Evolutionary conservation across 257 asterid species (phyloP), one percentile per base, ranked within the genome.

Genomic region (Fraxinus quadrangulata): DNA sequence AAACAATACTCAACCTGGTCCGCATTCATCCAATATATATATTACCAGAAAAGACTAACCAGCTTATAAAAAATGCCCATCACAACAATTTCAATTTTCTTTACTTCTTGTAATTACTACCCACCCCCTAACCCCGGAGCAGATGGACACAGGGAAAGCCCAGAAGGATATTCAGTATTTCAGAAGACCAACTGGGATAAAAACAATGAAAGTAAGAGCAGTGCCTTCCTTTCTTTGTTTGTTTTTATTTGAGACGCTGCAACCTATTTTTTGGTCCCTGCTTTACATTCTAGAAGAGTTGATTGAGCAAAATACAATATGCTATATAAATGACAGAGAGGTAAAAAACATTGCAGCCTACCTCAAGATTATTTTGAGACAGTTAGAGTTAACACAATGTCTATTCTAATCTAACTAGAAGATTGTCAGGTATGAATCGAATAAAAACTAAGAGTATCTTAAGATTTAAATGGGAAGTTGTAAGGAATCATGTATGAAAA

Each of bases 401-500:
- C 24, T 56, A 17, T 56, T 56, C 66, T 56, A 17, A 61, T 61
- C 31, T 61, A 61, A 24, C 16, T 61, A 61, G 68, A 61, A 24
- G 67, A 61, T 16, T 61, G 13, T 21, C 67, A 21, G 14, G 68
- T 23, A 61, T n/a, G 66, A 56, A 8, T 42, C 17, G 17, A 42
- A 42, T 42, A 42, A 72, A 45, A 28, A 70, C 7, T 36, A 69
- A 45, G 0, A 31, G 16, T 11, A 28, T 47, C 23, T 12, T 39
- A 12, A 59, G 30, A 56, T 2, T 16, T 42, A 49, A 78, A 61
- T 59, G n/a, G 36, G 17, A 33, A 74, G 70, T 47, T 9, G 56
- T 78, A 75, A 19, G 75, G 73, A 79, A 68, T 72, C 65, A 78
- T 79, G 74, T 21, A 42, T 24, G 17, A 42, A 45, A 71, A 36